These are phyloP conservation scores for Podaxis mareebaensis DNA, from an alignment of 768 basidiomycete species.

Conservation along the genomic window DNA sequence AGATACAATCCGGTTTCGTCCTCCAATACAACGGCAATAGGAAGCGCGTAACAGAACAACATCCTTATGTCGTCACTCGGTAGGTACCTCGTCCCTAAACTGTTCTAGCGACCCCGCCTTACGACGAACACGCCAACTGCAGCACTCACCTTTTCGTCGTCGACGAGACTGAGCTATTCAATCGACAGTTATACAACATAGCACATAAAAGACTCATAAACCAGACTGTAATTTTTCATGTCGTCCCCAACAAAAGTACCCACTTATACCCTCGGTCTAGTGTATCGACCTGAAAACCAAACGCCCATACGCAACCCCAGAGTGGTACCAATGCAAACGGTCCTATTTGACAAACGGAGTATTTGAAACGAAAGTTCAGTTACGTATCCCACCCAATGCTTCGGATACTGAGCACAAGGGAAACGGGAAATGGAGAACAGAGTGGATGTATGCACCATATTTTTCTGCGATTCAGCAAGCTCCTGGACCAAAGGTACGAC, in stretches of 20 bases:
- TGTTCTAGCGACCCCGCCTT: background rate
- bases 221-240: slow-evolving; percentile 20
- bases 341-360: slow-evolving; percentile 28
- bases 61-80: slow-evolving; percentile 39
- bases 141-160: slow-evolving; percentile 36
- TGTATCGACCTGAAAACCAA: background rate
- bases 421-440: slow-evolving; percentile 18
- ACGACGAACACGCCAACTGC: background rate
- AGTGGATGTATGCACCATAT: slow-evolving; percentile 35
- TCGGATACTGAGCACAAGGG: slow-evolving; percentile 1
- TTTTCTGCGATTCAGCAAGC: slow-evolving; percentile 23
- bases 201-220: slow-evolving; percentile 24
- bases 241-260: slow-evolving; percentile 2
- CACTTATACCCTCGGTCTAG: background rate
- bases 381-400: slow-evolving; percentile 21
- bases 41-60: slow-evolving; percentile 22
- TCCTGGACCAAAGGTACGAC: slow-evolving; percentile 30
- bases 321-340: slow-evolving; percentile 26
- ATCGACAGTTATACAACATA: slow-evolving; percentile 29
- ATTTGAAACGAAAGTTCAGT: slow-evolving; percentile 30
- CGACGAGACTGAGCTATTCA: slow-evolving; percentile 30
- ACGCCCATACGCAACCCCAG: slow-evolving; percentile 3
- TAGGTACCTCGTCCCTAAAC: slow-evolving; percentile 9
- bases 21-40: slow-evolving; percentile 19
- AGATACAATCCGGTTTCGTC: background rate